Evolutionary conservation across 2,329 filamentous ascomycete species (phyloP).

Genomic region (Clathrospora elynae): DNA sequence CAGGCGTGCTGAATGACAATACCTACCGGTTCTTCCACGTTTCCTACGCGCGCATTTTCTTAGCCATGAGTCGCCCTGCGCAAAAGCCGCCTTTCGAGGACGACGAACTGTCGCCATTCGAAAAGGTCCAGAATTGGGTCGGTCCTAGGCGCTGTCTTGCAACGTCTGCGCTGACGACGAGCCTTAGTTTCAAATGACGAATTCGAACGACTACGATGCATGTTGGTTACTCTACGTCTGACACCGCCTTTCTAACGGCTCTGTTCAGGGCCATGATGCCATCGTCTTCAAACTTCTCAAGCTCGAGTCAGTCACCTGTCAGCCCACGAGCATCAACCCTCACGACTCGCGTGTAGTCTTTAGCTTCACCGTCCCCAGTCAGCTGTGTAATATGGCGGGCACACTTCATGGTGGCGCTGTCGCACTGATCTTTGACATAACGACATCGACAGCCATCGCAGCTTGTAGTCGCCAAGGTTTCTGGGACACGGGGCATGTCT

Average conservation of each 20-base stretch:
- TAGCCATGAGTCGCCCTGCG: conserved; percentile 8
- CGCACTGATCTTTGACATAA: conserved; percentile 61
- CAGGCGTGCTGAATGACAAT: too few species aligned
- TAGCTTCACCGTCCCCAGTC: conserved; percentile 51
- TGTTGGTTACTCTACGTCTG: neutral
- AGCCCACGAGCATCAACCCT: conserved; percentile 34
- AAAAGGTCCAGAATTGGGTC: conserved; percentile 31
- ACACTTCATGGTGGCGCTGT: conserved; percentile 62
- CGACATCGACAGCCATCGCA: conserved; percentile 50
- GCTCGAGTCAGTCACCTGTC: conserved; percentile 41
- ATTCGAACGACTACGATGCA: conserved; percentile 34
- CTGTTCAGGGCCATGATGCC: conserved; percentile 40
- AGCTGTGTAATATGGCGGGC: conserved; percentile 51
- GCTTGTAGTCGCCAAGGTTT: conserved; percentile 41
- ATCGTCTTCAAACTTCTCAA: conserved; percentile 38
- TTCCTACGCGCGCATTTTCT: too few species aligned
- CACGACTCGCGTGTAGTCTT: conserved; percentile 49
- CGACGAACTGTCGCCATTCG: conserved; percentile 20
- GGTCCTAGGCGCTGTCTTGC: neutral
- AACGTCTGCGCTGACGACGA: conserved; percentile 5
- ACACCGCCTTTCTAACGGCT: conserved; percentile 10
- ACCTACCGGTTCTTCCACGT: too few species aligned
- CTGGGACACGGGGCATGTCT: conserved; percentile 54
- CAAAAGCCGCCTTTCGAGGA: conserved; percentile 7
- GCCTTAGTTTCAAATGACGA: conserved; percentile 29